A percentile compares a stretch with the other conserved stretches of the same genome.
These are phyloP conservation scores for Volutella citrinella DNA, from an alignment of 2,329 filamentous ascomycete genomes.

Conservation along the genomic window DNA sequence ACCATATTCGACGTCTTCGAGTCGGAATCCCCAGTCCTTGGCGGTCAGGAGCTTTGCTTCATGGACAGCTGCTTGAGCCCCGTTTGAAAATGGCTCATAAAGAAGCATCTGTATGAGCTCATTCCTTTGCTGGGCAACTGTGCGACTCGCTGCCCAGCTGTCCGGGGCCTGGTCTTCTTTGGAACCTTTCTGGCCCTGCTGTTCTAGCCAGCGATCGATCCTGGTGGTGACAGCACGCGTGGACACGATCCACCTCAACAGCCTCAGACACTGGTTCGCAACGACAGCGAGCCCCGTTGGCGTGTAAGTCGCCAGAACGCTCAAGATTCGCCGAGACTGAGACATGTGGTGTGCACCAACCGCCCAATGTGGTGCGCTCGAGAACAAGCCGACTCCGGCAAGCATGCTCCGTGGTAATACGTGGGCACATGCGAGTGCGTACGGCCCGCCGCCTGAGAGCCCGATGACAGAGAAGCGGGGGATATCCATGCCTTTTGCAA, in stretches of 20 bases:
- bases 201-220: slow-evolving; percentile 12
- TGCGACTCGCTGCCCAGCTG: neutral
- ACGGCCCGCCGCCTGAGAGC: slow-evolving; percentile 34
- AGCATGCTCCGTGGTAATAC: slow-evolving; percentile 27
- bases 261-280: slow-evolving; percentile 3
- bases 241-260: slow-evolving; percentile 10
- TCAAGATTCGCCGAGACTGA: slow-evolving; percentile 15
- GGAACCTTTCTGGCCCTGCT: slow-evolving; percentile 7
- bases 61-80: slow-evolving; percentile 20
- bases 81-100: slow-evolving; percentile 28
- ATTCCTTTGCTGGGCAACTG: slow-evolving; percentile 20
- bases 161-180: slow-evolving; percentile 1
- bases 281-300: slow-evolving; percentile 19
- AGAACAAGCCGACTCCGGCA: slow-evolving; percentile 35
- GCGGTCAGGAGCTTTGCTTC: slow-evolving; percentile 29
- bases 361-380: slow-evolving; percentile 32
- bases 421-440: slow-evolving; percentile 33
- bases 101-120: slow-evolving; percentile 27
- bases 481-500: slow-evolving; percentile 25
- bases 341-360: slow-evolving; percentile 30
- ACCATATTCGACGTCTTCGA: slow-evolving; percentile 26
- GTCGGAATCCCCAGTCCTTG: slow-evolving; percentile 27
- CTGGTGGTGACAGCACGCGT: slow-evolving; percentile 1
- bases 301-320: slow-evolving; percentile 18
- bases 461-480: slow-evolving; percentile 31